phyloP scores from a whole-genome alignment of 768 basidiomycete genomes.

The Hypsizygus marmoreus region DNA sequence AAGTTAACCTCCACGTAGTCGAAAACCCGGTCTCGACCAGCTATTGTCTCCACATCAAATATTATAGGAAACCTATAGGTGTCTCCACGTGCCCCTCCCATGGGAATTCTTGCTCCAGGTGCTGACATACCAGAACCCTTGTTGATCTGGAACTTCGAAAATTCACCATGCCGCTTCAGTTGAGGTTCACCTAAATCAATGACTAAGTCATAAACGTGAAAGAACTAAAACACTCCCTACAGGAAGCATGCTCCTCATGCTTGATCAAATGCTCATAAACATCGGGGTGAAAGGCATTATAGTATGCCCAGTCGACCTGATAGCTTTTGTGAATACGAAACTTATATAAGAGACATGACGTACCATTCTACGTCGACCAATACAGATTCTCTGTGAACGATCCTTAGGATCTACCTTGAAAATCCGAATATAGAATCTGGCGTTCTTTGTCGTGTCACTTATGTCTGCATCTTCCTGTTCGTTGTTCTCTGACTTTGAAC shows the following conservation, averaged over 20 bases:
- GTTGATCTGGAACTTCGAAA: not conserved
- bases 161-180: no score
- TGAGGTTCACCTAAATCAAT: no score
- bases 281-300: not conserved
- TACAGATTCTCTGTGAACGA: not conserved
- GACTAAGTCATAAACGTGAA: not conserved
- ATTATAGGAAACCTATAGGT: not conserved
- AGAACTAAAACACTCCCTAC: not conserved
- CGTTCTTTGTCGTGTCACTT: not conserved
- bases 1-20: conserved; percentile 1
- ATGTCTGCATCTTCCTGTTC: no score
- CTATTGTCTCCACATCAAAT: not conserved
- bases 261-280: not conserved
- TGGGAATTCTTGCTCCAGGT: not conserved
- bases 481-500: no score
- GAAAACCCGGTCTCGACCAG: not conserved
- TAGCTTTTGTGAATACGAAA: not conserved
- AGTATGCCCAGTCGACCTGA: not conserved
- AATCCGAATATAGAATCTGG: not conserved
- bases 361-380: not conserved
- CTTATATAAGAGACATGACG: not conserved
- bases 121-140: not conserved
- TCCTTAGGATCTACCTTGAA: not conserved
- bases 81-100: not conserved
- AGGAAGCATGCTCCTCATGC: not conserved